Conservation (phyloP, 257 asterid genomes). For the Solanum peruvianum region DNA sequence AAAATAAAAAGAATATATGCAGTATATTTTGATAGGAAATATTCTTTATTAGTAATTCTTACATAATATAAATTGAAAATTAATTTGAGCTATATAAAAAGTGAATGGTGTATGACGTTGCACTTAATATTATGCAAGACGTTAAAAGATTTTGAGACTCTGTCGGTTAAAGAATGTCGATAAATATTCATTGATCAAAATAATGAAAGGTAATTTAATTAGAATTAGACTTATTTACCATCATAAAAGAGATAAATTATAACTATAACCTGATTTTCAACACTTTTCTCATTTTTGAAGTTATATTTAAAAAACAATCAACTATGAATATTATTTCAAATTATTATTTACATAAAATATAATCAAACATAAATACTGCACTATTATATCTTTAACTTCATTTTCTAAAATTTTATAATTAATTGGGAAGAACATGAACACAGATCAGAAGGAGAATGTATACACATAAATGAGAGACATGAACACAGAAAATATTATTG, state of each 20-base stretch:
- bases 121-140: too few species aligned
- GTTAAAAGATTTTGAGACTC: too few species aligned
- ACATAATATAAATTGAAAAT: background rate
- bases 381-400: background rate
- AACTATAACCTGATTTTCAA: background rate
- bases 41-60: background rate
- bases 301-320: too few species aligned
- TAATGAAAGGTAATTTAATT: too few species aligned
- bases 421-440: background rate
- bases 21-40: background rate
- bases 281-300: background rate
- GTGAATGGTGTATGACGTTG: background rate
- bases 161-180: background rate
- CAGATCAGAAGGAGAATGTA: too few species aligned
- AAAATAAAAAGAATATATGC: too few species aligned
- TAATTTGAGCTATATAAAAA: too few species aligned
- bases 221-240: background rate
- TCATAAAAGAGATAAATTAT: background rate
- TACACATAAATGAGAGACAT: too few species aligned
- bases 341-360: too few species aligned
- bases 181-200: background rate
- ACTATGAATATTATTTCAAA: too few species aligned
- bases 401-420: too few species aligned
- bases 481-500: background rate
- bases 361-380: too few species aligned